A percentile compares a stretch with the other conserved stretches of the same genome.
These are phyloP conservation scores for Paraphaeosphaeria sporulosa DNA, from an alignment of 2,329 filamentous ascomycete genomes.

Conservation along the genomic window DNA sequence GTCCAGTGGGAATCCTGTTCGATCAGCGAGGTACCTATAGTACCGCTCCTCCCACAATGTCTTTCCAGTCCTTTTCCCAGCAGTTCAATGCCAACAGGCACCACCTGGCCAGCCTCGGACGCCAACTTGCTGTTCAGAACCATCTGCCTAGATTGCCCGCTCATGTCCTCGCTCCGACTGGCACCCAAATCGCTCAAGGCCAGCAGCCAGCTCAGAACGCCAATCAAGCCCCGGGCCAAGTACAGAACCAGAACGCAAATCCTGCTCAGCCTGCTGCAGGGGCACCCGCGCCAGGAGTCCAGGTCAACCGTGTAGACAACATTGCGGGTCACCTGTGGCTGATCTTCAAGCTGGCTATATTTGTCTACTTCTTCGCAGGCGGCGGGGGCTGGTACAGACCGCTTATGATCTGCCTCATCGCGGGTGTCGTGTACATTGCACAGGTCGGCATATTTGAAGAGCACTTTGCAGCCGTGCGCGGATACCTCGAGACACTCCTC, in stretches of 20 bases:
- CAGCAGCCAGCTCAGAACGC: slow-evolving; percentile 15
- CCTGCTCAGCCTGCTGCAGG: slow-evolving; percentile 9
- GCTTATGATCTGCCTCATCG: slow-evolving; percentile 50
- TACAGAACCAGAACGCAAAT: slow-evolving; percentile 14
- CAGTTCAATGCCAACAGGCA: slow-evolving; percentile 45
- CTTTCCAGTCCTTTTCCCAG: slow-evolving; percentile 41
- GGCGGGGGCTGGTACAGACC: slow-evolving; percentile 53
- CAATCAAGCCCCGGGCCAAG: slow-evolving; percentile 9
- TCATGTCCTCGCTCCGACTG: slow-evolving; percentile 17
- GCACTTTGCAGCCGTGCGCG: slow-evolving; percentile 46
- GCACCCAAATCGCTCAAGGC: slow-evolving; percentile 17
- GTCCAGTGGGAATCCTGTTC: slow-evolving; percentile 46
- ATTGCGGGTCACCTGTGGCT: slow-evolving; percentile 61
- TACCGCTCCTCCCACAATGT: slow-evolving; percentile 38
- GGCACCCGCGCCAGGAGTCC: slow-evolving; percentile 16
- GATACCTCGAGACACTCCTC: slow-evolving; percentile 56
- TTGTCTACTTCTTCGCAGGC: slow-evolving; percentile 65
- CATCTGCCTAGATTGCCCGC: slow-evolving; percentile 15
- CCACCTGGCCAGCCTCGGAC: slow-evolving; percentile 39
- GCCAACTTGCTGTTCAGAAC: slow-evolving; percentile 39
- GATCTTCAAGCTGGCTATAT: slow-evolving; percentile 64
- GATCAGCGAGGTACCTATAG: slow-evolving; percentile 46
- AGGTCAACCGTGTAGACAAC: slow-evolving; percentile 36
- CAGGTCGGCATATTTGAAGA: slow-evolving; percentile 41
- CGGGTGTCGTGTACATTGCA: slow-evolving; percentile 51